Base-by-base conservation (phyloP, 2,329 filamentous ascomycete genomes). In the Leptographium lundbergii region DNA sequence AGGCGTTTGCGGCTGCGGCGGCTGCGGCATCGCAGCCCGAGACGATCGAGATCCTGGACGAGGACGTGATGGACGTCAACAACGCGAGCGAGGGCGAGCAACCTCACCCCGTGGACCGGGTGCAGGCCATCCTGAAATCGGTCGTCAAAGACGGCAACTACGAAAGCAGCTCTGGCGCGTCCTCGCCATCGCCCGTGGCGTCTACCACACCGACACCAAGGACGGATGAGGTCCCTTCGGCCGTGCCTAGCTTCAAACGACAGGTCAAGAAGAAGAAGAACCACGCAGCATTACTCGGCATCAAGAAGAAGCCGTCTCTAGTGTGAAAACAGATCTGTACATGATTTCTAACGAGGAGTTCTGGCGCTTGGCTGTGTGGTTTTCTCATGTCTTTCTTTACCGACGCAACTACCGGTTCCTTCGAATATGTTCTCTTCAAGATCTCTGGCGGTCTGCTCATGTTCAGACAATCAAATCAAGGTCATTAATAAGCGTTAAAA, bases 231-330 rank as follows among this genome's bases (percentile, higher is more conserved):
- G n/a, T 32, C 69, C 34, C 67, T 68, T n/a, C 62, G 63, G 75
- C 83, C 2, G 78, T 81, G 6, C 85, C 86, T 3, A 83, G 82
- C 0, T 95, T 92, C 67, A 87, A 88, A 70, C 79, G 88, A 61
- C 81, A 84, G 51, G 78, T 86, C 55, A 96, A 95, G 75, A 87
- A 89, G 74, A 97, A 96, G 75, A 95, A 94, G 72, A 85, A 94
- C 61, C 81, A 87, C 60, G 76, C 84, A 0, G 84, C 86, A 17
- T 75, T 85, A 25, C 72, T 96, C 55, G 91, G 91, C 1, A 91
- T 96, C 66, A 96, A 96, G 77, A 94, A 89, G 78, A 92, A 91
- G 73, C 75, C 79, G 19, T 75, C 80, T 0, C 67, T 85, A 22
- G 78, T 83, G 5, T 85, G 67, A 71, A 42, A 2, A 7, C 42